Evolutionary conservation across 768 basidiomycete genomes (phyloP).

Genomic region (Lepiota brunneoincarnata): DNA sequence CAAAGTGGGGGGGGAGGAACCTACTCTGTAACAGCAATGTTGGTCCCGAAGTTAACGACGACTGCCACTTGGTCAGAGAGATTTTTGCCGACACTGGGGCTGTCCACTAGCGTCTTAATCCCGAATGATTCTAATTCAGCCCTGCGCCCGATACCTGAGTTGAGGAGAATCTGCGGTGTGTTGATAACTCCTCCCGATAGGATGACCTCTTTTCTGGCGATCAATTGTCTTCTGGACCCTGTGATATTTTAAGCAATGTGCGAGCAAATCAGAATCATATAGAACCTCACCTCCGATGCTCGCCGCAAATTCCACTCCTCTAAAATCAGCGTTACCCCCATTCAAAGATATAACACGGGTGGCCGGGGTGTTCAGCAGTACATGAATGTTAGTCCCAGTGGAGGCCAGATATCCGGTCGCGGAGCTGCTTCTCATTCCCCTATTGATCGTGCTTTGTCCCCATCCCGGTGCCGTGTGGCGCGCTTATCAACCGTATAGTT

Average conservation of each 20-base stretch:
- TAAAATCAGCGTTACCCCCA: not conserved
- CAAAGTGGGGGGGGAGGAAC: not conserved
- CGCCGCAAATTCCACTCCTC: constrained; percentile 9
- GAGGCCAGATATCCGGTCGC: constrained; percentile 21
- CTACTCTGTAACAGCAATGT: not conserved
- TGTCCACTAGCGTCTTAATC: constrained; percentile 12
- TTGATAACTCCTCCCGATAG: constrained; percentile 17
- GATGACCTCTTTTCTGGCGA: constrained; percentile 17
- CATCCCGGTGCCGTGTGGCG: constrained; percentile 15
- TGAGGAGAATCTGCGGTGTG: constrained; percentile 19
- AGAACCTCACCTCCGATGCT: constrained; percentile 4
- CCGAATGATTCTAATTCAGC: constrained; percentile 11
- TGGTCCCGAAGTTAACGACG: not conserved
- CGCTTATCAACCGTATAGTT: not conserved
- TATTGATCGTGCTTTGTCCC: constrained; percentile 18
- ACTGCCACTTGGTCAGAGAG: constrained; percentile 13
- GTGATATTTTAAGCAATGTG: not conserved
- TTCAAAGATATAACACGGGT: constrained; percentile 15
- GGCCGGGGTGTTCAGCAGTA: constrained; percentile 26
- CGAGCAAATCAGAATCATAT: too few species aligned
- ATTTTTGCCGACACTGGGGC: constrained; percentile 19
- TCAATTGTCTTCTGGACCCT: constrained; percentile 5
- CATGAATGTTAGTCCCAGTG: constrained; percentile 24
- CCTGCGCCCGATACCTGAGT: constrained; percentile 19
- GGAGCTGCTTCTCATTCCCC: constrained; percentile 20